These are phyloP conservation scores for Wallemia mellicola DNA, from an alignment of 1,284 basidiomycete genomes.

Conservation along the genomic window DNA sequence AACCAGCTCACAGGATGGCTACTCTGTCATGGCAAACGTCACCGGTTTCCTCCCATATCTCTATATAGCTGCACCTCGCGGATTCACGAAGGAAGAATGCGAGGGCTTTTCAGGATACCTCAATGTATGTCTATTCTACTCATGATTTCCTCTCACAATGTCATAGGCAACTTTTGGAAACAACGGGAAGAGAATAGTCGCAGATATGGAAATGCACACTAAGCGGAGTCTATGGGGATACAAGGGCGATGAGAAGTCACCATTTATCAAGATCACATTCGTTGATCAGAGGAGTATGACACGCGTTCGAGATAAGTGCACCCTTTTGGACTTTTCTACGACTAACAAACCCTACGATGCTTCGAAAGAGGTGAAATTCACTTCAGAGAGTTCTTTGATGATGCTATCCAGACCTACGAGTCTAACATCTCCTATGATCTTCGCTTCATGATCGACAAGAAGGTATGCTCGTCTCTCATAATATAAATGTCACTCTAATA, in stretches of 20 bases:
- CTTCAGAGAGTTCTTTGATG: constrained; percentile 36
- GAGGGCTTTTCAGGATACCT: constrained; percentile 33
- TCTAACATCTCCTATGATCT: constrained; percentile 68
- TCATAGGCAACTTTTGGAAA: constrained; percentile 10
- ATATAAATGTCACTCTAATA: constrained; percentile 1
- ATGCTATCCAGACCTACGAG: constrained; percentile 40
- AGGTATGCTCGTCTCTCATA: constrained; percentile 21
- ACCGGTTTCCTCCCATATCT: constrained; percentile 68
- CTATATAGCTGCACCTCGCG: constrained; percentile 54
- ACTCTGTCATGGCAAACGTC: constrained; percentile 58
- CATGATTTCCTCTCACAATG: not conserved
- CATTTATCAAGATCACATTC: constrained; percentile 57
- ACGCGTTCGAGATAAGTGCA: constrained; percentile 67
- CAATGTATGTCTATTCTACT: constrained; percentile 27
- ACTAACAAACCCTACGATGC: no score
- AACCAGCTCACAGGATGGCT: constrained; percentile 42
- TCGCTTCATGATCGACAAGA: constrained; percentile 86
- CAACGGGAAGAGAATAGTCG: constrained; percentile 19
- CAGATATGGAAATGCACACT: constrained; percentile 28
- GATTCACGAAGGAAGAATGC: constrained; percentile 38
- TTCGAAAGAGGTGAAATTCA: constrained; percentile 58
- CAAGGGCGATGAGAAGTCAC: constrained; percentile 38
- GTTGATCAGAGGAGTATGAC: constrained; percentile 41
- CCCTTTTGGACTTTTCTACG: no score
- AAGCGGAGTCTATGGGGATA: constrained; percentile 63